A percentile compares a stretch with the other conserved stretches of the same genome.
These are phyloP conservation scores for Ochetophila trinervis DNA, from an alignment of 306 rosid species.

Conservation along the genomic window DNA sequence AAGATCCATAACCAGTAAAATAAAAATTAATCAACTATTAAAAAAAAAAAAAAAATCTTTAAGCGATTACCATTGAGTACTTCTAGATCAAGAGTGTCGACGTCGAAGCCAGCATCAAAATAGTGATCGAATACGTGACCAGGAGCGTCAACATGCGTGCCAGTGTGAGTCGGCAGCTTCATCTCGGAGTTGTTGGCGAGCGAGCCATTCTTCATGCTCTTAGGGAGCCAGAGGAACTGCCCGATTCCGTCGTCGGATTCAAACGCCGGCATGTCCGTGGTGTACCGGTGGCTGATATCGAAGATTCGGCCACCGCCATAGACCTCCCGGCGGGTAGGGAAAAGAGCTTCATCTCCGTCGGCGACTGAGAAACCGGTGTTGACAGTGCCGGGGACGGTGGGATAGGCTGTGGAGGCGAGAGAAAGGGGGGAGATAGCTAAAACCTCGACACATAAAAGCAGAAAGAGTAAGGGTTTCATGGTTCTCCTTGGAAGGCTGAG, in stretches of 20 bases:
- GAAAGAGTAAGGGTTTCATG: slow-evolving; percentile 27
- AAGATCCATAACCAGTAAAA: too few species aligned
- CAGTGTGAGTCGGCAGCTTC: slow-evolving; percentile 69
- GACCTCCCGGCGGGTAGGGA: slow-evolving; percentile 79
- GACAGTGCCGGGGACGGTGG: slow-evolving; percentile 49
- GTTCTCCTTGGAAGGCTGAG: not conserved
- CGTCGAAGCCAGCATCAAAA: slow-evolving; percentile 82
- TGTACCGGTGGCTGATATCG: slow-evolving; percentile 61
- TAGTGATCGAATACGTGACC: slow-evolving; percentile 76
- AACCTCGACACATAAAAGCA: slow-evolving; percentile 27
- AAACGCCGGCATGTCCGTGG: slow-evolving; percentile 54
- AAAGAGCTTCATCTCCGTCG: slow-evolving; percentile 19
- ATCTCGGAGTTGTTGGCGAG: slow-evolving; percentile 50
- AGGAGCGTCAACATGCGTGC: slow-evolving; percentile 86
- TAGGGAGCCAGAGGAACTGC: slow-evolving; percentile 59
- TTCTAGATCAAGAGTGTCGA: slow-evolving; percentile 65
- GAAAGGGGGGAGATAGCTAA: slow-evolving; percentile 29
- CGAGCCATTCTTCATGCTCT: slow-evolving; percentile 83
- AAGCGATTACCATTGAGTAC: slow-evolving; percentile 59
- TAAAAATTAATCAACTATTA: too few species aligned
- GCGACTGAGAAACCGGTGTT: slow-evolving; percentile 24
- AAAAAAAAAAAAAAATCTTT: not conserved
- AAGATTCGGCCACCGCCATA: slow-evolving; percentile 57
- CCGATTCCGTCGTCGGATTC: slow-evolving; percentile 65
- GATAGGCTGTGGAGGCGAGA: slow-evolving; percentile 40